Percentiles rank a stretch among this genome's conserved stretches.
Conservation (phyloP, 2,329 filamentous ascomycete genomes). For the Talaromyces sp. region DNA sequence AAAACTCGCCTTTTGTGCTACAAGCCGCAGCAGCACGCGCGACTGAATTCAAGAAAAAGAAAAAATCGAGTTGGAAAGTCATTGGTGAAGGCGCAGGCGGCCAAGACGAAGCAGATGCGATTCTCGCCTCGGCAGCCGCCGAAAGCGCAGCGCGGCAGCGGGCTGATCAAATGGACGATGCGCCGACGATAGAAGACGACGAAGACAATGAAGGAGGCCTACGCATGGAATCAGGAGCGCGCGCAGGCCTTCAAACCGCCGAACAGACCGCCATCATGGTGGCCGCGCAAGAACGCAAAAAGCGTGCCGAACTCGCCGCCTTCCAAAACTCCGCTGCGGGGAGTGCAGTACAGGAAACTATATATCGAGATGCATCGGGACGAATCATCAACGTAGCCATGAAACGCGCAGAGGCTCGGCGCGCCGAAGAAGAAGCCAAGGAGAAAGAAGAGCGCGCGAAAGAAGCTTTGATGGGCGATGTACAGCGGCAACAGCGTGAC, state of each 20-base stretch:
- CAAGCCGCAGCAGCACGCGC: slow-evolving; percentile 17
- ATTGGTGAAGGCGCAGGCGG: slow-evolving; percentile 43
- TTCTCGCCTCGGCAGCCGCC: slow-evolving; percentile 66
- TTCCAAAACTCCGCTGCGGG: slow-evolving; percentile 17
- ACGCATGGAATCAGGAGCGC: slow-evolving; percentile 84
- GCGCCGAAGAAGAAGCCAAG: slow-evolving; percentile 67
- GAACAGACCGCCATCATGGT: slow-evolving; percentile 68
- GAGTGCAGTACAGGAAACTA: slow-evolving; percentile 63
- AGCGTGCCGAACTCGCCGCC: slow-evolving; percentile 42
- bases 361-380: slow-evolving; percentile 92
- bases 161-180: slow-evolving; percentile 47
- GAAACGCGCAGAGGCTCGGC: slow-evolving; percentile 81
- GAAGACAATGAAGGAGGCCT: slow-evolving; percentile 26
- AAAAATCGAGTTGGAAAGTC: slow-evolving; percentile 76
- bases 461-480: slow-evolving; percentile 74
- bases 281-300: slow-evolving; percentile 56
- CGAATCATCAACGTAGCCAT: slow-evolving; percentile 90
- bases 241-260: slow-evolving; percentile 81
- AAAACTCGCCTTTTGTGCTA: slow-evolving; percentile 23
- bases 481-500: slow-evolving; percentile 67
- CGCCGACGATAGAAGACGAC: slow-evolving; percentile 36
- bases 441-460: slow-evolving; percentile 60
- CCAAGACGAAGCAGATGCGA: slow-evolving; percentile 68
- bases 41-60: slow-evolving; percentile 63
- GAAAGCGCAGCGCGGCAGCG: slow-evolving; percentile 54